Evolutionary conservation across 2,329 filamentous ascomycete species (phyloP), one percentile per base, ranked within the genome.

Genomic region (Calonectria leucothoes): DNA sequence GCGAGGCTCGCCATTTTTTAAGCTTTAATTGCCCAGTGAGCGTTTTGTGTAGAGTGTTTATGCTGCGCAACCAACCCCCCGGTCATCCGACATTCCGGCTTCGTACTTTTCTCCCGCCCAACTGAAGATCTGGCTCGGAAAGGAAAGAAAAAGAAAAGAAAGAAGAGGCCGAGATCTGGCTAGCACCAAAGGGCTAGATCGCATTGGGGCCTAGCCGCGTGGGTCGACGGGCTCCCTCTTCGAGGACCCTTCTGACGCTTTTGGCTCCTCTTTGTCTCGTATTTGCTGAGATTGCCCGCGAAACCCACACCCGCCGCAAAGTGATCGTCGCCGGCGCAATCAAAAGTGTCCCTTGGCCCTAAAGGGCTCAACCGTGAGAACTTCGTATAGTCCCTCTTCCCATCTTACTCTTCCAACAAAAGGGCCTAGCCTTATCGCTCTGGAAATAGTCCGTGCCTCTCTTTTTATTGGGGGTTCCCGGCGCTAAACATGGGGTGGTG

Each of bases 331-430:
- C 15, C 5, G 23, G 35, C n/a, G 33, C 55, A 61, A 61, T 61
- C n/a, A 59, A 59, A 27, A n/a, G 29, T 14, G 52, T 6, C 52
- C 51, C 17, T 6, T 31, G 23, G 33, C 4, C 31, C 52, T 33
- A 59, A 59, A 59, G 8, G 27, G 6, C 20, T 6, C 23, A n/a
- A 10, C 33, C 33, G 55, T 35, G 33, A 29, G 33, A 37, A 25
- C n/a, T 61, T 61, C 55, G 55, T 61, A 61, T 61, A 23, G 42
- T 45, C 42, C n/a, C n/a, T n/a, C n/a, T n/a, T n/a, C n/a, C 42
- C 42, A 11, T 45, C 23, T 45, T n/a, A n/a, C 42, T 12, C 11
- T 23, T 4, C 12, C 11, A 12, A 23, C n/a, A 45, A 45, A 23
- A 45, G 2, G n/a, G n/a, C n/a, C 39, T 14, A 15, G 55, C 33